Base-by-base conservation (phyloP, 768 basidiomycete genomes). In the Udeniomyces megalosporus region DNA sequence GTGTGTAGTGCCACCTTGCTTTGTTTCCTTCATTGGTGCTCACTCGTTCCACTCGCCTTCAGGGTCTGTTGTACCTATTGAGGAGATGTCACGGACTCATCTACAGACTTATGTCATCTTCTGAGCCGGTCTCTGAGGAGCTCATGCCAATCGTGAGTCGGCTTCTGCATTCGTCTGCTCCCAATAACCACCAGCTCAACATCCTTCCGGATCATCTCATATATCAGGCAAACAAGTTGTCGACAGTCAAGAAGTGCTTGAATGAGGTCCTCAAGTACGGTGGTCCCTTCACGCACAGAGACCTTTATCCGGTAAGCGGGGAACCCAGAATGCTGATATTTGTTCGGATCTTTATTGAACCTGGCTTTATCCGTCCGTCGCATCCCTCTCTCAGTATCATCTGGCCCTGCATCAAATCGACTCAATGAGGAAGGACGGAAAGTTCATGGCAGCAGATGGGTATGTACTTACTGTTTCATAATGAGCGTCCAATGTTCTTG, bases 121-220 rank as follows among this genome's bases (percentile, higher is more conserved):
- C 87, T 66, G 93, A 96, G 75, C 95, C 95, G 0, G 91, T 99
- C 2, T 93, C 90, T 0, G 95, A 99, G 74, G 95, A 97, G 73
- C 76, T 99, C 17, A 97, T 96, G 87, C 92, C 92, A 5, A 81
- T 95, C 44, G 92, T 92, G 73, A 60, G 81, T 71, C 45, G 70
- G 66, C 47, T 15, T 63, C 20, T 54, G 38, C 17, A 42, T 8
- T 42, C 38, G n/a, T n/a, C n/a, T n/a, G n/a, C n/a, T n/a, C n/a
- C n/a, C n/a, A n/a, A n/a, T n/a, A n/a, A n/a, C n/a, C n/a, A n/a
- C n/a, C n/a, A n/a, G n/a, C n/a, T n/a, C n/a, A n/a, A n/a, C n/a
- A n/a, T n/a, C n/a, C n/a, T n/a, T n/a, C n/a, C n/a, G 38, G 10
- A 42, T 42, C 22, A 31, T 28, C 24, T 29, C n/a, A n/a, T 54